These are phyloP conservation scores for Cercospora nicotianae DNA, from an alignment of 2,329 filamentous ascomycete species.

Conservation along the genomic window DNA sequence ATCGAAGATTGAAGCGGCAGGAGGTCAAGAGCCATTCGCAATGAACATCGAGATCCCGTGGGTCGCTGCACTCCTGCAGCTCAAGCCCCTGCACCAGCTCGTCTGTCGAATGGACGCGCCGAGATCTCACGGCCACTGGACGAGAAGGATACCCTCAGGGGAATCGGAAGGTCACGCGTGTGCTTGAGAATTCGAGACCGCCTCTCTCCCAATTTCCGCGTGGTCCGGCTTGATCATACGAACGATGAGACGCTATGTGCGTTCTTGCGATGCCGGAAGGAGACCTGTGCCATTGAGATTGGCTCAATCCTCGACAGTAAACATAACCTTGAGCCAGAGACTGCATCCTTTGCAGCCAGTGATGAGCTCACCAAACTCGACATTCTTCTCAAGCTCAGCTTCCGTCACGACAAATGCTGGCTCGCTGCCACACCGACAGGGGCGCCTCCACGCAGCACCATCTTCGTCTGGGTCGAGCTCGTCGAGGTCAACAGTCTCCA, in stretches of 20 bases:
- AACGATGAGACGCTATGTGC: neutral
- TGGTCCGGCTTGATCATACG: too few relatives aligned
- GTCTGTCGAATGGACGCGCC: neutral
- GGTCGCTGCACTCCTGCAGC: neutral
- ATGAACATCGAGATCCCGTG: neutral
- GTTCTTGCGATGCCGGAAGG: neutral
- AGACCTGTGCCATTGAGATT: neutral
- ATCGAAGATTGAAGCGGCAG: neutral
- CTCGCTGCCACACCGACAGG: constrained; percentile 60
- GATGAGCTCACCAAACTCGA: constrained; percentile 56
- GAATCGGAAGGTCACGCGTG: too few relatives aligned
- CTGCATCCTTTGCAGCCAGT: constrained; percentile 64
- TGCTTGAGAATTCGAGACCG: too few relatives aligned
- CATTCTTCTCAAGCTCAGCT: constrained; percentile 54
- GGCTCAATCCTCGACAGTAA: constrained; percentile 51
- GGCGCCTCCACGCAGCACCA: constrained; percentile 49
- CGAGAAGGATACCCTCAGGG: neutral
- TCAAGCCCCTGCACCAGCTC: neutral
- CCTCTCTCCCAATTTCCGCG: too few relatives aligned
- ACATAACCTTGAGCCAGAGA: constrained; percentile 62
- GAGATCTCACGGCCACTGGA: neutral
- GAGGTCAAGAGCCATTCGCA: neutral
- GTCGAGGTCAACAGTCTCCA: constrained; percentile 60
- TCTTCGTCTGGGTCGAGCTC: constrained; percentile 50
- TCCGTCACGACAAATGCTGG: constrained; percentile 58